Percentiles rank a stretch among this genome's conserved stretches.
Evolutionary conservation across 106 monocot species (phyloP).

Genomic region (Dendrobium officinale): DNA sequence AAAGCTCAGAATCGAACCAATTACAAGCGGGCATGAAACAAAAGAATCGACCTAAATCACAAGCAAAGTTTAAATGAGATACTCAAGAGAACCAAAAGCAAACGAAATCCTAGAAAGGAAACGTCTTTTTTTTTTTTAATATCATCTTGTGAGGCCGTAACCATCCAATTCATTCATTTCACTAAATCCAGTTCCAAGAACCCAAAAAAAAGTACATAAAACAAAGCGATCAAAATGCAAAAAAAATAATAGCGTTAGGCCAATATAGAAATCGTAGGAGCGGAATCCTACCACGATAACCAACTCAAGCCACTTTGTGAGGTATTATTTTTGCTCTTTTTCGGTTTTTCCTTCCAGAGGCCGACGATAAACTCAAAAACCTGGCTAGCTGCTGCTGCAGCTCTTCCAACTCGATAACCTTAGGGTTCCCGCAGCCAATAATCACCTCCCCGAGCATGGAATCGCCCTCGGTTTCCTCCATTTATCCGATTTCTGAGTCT

Average conservation of each 20-base stretch:
- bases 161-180: too few relatives aligned
- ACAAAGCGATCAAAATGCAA: too few relatives aligned
- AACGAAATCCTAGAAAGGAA: too few relatives aligned
- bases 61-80: too few relatives aligned
- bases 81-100: too few relatives aligned
- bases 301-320: conserved; percentile 37
- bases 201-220: too few relatives aligned
- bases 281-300: conserved; percentile 49
- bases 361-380: conserved; percentile 69
- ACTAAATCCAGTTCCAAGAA: too few relatives aligned
- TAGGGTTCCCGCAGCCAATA: conserved; percentile 32
- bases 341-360: conserved; percentile 27
- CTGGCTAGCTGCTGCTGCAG: conserved; percentile 87
- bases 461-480: conserved; percentile 6
- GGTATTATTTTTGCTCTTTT: conserved; percentile 51
- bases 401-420: conserved; percentile 80
- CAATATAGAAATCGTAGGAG: background rate
- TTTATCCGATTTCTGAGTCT: background rate
- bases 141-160: too few relatives aligned
- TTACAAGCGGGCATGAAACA: too few relatives aligned
- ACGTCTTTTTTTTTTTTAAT: too few relatives aligned
- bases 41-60: too few relatives aligned
- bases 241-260: too few relatives aligned
- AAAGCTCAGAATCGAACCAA: background rate
- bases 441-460: conserved; percentile 13